phyloP scores from a whole-genome alignment of 176 grass and related monocot species.

The Melocanna baccifera region DNA sequence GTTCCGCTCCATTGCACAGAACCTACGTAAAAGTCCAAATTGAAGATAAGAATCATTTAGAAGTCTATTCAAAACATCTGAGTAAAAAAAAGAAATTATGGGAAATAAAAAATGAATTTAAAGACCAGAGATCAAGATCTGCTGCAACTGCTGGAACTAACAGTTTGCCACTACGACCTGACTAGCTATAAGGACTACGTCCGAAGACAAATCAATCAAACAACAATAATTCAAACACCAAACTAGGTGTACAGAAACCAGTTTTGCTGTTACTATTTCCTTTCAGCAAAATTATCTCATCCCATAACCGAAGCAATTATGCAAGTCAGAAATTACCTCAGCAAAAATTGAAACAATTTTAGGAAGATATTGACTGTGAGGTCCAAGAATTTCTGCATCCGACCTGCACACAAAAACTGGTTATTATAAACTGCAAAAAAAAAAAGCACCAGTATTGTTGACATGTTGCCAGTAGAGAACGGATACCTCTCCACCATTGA shows the following conservation, averaged over 20 bases:
- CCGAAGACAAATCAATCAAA: background rate
- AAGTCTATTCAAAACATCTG: background rate
- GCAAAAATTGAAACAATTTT: slow-evolving; percentile 82
- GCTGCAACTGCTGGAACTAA: background rate
- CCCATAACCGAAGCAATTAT: background rate
- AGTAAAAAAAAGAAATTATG: background rate
- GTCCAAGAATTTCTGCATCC: slow-evolving; percentile 69
- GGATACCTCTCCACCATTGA: slow-evolving; percentile 92
- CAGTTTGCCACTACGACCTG: background rate
- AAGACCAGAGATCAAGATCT: background rate
- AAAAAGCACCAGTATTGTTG: background rate
- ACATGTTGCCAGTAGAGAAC: background rate
- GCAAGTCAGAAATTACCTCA: slow-evolving; percentile 53
- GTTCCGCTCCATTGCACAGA: slow-evolving; percentile 57
- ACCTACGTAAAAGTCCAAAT: slow-evolving; percentile 47
- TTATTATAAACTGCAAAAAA: slow-evolving; percentile 28
- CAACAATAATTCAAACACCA: background rate
- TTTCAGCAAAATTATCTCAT: background rate
- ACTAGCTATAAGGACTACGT: background rate
- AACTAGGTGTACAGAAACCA: background rate
- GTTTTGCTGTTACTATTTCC: background rate
- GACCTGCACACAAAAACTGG: slow-evolving; percentile 53
- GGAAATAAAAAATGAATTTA: background rate
- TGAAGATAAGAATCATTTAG: background rate
- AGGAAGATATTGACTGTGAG: slow-evolving; percentile 73